These are phyloP conservation scores for Lactarius sanguifluus DNA, from an alignment of 768 basidiomycete species.

Conservation along the genomic window DNA sequence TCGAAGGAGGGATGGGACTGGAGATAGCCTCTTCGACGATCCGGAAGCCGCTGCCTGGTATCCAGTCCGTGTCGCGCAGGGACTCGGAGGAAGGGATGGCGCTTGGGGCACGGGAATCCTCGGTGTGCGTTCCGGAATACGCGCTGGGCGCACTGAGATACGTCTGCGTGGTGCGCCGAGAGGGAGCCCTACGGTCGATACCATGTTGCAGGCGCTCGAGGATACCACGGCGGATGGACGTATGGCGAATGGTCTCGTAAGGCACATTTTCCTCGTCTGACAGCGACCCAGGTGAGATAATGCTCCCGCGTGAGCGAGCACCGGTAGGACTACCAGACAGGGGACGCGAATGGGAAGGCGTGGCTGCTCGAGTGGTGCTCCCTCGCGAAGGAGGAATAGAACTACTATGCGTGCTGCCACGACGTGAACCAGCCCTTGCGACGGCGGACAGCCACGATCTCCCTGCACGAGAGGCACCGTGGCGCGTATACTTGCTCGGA, in stretches of 20 bases:
- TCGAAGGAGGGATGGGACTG: background rate
- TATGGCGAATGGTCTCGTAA: constrained; percentile 49
- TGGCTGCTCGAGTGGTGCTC: background rate
- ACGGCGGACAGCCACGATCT: constrained; percentile 18
- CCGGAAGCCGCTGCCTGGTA: constrained; percentile 42
- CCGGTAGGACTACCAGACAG: background rate
- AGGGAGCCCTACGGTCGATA: constrained; percentile 18
- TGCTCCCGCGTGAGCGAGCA: constrained; percentile 20
- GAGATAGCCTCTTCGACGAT: constrained; percentile 41
- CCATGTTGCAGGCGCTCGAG: constrained; percentile 39
- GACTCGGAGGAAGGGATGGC: background rate
- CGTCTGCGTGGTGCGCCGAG: constrained; percentile 18
- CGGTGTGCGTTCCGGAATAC: constrained; percentile 22
- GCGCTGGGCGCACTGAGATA: constrained; percentile 25
- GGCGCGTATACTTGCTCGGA: constrained; percentile 28
- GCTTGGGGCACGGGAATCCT: constrained; percentile 10
- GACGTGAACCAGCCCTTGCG: constrained; percentile 3
- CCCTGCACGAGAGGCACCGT: constrained; percentile 8
- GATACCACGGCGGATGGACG: constrained; percentile 53
- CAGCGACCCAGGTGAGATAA: constrained; percentile 1
- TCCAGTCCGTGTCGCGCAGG: constrained; percentile 20
- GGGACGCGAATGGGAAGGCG: constrained; percentile 5
- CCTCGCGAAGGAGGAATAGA: background rate
- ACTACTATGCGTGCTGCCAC: background rate
- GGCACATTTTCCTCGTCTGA: constrained; percentile 37